Percentiles rank a stretch among this genome's conserved stretches.
These are phyloP conservation scores for Suillus clintonianus DNA, from an alignment of 768 basidiomycete genomes.

Conservation along the genomic window DNA sequence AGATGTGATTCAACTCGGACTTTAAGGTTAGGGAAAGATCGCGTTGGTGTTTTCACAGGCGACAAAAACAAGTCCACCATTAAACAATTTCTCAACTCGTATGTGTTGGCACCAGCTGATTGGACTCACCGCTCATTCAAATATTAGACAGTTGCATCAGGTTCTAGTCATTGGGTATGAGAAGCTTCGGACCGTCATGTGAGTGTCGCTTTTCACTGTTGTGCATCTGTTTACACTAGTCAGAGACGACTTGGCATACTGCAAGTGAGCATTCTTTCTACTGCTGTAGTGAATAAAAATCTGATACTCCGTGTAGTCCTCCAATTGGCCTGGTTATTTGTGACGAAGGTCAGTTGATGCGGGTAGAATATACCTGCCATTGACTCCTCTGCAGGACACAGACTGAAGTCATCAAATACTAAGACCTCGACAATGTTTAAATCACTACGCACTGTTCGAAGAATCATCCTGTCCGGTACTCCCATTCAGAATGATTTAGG, in stretches of 20 bases:
- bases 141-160: constrained; percentile 66
- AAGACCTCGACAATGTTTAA: constrained; percentile 91
- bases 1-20: constrained; percentile 1
- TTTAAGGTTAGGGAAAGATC: constrained; percentile 54
- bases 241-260: constrained; percentile 59
- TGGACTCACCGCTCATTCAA: neutral
- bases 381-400: constrained; percentile 61
- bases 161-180: constrained; percentile 97
- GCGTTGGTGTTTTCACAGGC: constrained; percentile 58
- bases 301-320: constrained; percentile 49
- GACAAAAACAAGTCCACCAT: constrained; percentile 58
- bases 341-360: constrained; percentile 72
- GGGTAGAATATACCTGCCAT: neutral
- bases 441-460: constrained; percentile 67
- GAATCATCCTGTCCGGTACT: constrained; percentile 93
- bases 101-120: constrained; percentile 24
- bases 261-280: constrained; percentile 50
- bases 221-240: constrained; percentile 4
- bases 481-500: constrained; percentile 96
- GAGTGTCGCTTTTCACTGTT: constrained; percentile 27
- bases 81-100: constrained; percentile 78
- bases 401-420: constrained; percentile 88
- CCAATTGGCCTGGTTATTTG: constrained; percentile 93
- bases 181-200: constrained; percentile 82
- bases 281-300: neutral